Conservation (phyloP, 371 early-diverging fungal species). For the Coemansia sp. region DNA sequence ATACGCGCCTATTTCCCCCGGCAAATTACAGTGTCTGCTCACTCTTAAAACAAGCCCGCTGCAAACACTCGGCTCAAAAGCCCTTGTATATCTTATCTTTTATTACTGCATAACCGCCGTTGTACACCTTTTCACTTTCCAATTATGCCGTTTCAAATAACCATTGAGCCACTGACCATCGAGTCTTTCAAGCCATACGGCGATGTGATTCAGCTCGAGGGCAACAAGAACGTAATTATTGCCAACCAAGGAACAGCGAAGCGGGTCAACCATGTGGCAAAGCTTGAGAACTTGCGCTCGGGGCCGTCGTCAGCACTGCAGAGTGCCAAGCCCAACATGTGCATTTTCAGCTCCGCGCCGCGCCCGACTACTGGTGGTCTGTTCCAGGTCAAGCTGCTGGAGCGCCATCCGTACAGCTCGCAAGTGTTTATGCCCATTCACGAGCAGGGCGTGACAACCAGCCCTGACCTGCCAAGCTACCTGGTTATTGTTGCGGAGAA, state of each 20-base stretch:
- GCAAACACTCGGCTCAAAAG: neutral
- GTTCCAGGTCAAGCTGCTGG: slow-evolving; percentile 72
- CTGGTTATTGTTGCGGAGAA: slow-evolving; percentile 79
- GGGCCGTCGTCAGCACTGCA: slow-evolving; percentile 32
- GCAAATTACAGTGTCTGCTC: neutral
- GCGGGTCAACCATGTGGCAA: slow-evolving; percentile 66
- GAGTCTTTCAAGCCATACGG: slow-evolving; percentile 72
- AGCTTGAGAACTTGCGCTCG: slow-evolving; percentile 59
- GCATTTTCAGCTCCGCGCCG: slow-evolving; percentile 67
- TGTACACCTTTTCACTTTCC: neutral
- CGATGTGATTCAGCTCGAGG: slow-evolving; percentile 64
- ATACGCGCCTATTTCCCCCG: neutral
- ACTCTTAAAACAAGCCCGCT: neutral
- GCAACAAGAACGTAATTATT: slow-evolving; percentile 51
- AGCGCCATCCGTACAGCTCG: slow-evolving; percentile 83
- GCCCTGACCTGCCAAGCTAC: slow-evolving; percentile 53
- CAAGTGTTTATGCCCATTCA: slow-evolving; percentile 85
- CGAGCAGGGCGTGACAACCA: slow-evolving; percentile 49
- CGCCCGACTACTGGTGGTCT: slow-evolving; percentile 53
- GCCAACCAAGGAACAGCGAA: slow-evolving; percentile 79
- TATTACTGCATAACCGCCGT: neutral
- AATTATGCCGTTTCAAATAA: slow-evolving; percentile 37
- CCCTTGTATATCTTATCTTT: neutral
- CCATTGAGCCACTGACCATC: slow-evolving; percentile 64
- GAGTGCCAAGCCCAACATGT: slow-evolving; percentile 62